phyloP scores from a whole-genome alignment of 2,329 filamentous ascomycete species.

The Hypoxylon sp. region DNA sequence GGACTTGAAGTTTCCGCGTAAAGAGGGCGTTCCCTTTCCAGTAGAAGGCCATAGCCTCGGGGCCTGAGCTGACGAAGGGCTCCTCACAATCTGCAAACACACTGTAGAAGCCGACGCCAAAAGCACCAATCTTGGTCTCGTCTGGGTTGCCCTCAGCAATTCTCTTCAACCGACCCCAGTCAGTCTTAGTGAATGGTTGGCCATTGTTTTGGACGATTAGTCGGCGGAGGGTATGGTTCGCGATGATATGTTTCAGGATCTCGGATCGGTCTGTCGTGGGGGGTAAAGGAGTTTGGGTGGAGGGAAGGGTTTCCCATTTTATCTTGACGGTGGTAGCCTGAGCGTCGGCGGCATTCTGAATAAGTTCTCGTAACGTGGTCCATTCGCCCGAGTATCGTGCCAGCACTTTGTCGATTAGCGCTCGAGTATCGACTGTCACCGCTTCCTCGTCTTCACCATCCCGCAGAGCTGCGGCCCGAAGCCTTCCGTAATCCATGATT shows the following conservation, averaged over 20 bases:
- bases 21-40: constrained; percentile 99
- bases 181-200: constrained; percentile 83
- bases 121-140: constrained; percentile 98
- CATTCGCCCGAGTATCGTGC: constrained; percentile 97
- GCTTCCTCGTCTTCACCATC: constrained; percentile 93
- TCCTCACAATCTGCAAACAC: constrained; percentile 99
- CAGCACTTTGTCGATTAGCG: constrained; percentile 96
- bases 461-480: constrained; percentile 86
- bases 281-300: constrained; percentile 76
- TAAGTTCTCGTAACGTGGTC: constrained; percentile 87
- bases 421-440: constrained; percentile 96
- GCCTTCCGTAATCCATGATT: constrained; percentile 75
- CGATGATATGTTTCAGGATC: constrained; percentile 81
- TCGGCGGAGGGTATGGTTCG: constrained; percentile 85
- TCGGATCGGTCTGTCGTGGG: constrained; percentile 71
- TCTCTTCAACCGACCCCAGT: constrained; percentile 92
- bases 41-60: constrained; percentile 96
- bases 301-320: constrained; percentile 90
- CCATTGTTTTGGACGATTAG: constrained; percentile 95
- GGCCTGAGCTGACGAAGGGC: constrained; percentile 92
- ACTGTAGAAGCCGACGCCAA: constrained; percentile 98
- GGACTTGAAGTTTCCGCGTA: constrained; percentile 82
- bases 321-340: constrained; percentile 89
- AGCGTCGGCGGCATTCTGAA: constrained; percentile 98
- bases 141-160: constrained; percentile 99